Conservation (phyloP, 2,329 filamentous ascomycete genomes). For the Phaeophleospora eucalypticola region DNA sequence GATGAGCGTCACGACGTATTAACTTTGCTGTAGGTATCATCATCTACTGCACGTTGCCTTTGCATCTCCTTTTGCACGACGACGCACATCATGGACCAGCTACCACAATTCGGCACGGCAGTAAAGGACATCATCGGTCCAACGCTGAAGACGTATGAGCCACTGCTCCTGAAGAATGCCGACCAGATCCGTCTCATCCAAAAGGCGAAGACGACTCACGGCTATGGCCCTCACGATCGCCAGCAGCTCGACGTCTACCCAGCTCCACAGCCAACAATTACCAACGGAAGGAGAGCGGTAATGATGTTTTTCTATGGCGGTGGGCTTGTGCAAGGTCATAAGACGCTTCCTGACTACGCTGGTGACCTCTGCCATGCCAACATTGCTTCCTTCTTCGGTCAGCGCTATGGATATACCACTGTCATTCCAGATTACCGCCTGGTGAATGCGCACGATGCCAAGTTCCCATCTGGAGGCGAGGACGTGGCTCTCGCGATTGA, state of each 20-base stretch:
- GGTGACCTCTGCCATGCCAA: constrained; percentile 35
- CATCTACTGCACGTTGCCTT: too few species aligned
- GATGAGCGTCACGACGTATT: too few species aligned
- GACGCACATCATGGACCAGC: constrained; percentile 30
- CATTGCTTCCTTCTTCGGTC: constrained; percentile 39
- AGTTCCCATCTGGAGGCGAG: constrained; percentile 40
- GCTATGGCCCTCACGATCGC: constrained; percentile 35
- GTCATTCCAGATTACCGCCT: constrained; percentile 40
- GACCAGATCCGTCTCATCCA: constrained; percentile 21
- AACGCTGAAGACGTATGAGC: constrained; percentile 23
- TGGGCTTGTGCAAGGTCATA: constrained; percentile 33
- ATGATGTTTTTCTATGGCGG: constrained; percentile 35
- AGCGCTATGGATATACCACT: constrained; percentile 33
- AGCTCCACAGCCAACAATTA: constrained; percentile 17
- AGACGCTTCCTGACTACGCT: constrained; percentile 26
- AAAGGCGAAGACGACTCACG: constrained; percentile 26
- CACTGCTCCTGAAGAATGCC: constrained; percentile 23
- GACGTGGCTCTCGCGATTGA: constrained; percentile 36
- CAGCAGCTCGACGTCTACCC: constrained; percentile 41
- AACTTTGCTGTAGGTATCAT: too few species aligned
- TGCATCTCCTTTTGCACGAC: too few species aligned
- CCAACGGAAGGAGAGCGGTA: constrained; percentile 20
- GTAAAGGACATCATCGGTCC: constrained; percentile 23
- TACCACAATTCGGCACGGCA: constrained; percentile 23
- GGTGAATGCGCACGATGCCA: constrained; percentile 35